phyloP scores from a whole-genome alignment of 2,329 filamentous ascomycete genomes.

The Fonsecaea multimorphosa region DNA sequence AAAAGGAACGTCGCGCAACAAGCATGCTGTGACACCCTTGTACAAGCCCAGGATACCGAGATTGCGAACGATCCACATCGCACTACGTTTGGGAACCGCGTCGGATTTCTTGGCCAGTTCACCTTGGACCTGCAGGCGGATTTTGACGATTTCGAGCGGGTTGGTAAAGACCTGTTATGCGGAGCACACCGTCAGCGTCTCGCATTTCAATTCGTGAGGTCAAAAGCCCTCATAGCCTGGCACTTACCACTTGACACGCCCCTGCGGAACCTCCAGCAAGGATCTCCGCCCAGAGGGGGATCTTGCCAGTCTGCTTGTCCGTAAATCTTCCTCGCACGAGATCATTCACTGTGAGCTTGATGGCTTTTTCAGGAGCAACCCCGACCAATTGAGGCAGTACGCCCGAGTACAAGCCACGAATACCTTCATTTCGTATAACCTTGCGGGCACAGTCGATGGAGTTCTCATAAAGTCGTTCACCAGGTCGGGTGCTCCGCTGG shows the following conservation, averaged over 20 bases:
- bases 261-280: conserved; percentile 88
- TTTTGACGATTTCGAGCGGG: conserved; percentile 98
- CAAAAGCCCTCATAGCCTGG: conserved; percentile 17
- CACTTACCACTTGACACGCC: conserved; percentile 91
- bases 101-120: conserved; percentile 89
- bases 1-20: conserved; percentile 95
- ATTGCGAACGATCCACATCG: conserved; percentile 97
- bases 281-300: conserved; percentile 74
- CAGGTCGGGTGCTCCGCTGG: conserved; percentile 81
- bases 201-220: background rate
- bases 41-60: conserved; percentile 92
- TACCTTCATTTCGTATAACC: conserved; percentile 89
- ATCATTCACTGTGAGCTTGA: conserved; percentile 98
- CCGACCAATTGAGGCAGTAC: conserved; percentile 94
- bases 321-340: conserved; percentile 78
- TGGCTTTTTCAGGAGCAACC: conserved; percentile 98
- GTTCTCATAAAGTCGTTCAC: conserved; percentile 93
- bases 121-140: conserved; percentile 94
- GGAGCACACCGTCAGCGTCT: conserved; percentile 28
- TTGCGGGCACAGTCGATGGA: conserved; percentile 94
- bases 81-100: conserved; percentile 82
- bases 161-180: conserved; percentile 83
- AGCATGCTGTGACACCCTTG: conserved; percentile 92
- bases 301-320: conserved; percentile 73
- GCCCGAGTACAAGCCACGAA: conserved; percentile 89